Base-by-base conservation (phyloP, 2,329 filamentous ascomycete species). In the Phaeosphaeria sp. region DNA sequence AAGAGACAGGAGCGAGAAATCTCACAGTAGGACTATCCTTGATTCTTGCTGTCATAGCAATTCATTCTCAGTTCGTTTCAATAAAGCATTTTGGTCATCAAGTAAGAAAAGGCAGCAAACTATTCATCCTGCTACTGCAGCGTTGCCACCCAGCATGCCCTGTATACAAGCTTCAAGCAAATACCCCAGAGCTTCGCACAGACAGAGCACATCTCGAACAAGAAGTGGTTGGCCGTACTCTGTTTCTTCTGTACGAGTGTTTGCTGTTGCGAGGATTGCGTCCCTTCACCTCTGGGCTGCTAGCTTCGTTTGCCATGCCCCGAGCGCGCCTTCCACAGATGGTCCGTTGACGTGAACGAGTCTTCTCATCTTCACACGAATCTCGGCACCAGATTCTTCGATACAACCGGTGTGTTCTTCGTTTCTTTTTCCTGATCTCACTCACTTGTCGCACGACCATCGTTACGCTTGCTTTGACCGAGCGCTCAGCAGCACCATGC, bases 401-500 rank as follows among this genome's bases (percentile, higher is more conserved):
- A n/a, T n/a, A n/a, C n/a, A n/a, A n/a, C n/a, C n/a, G n/a, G n/a
- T n/a, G n/a, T n/a, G n/a, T n/a, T n/a, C n/a, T n/a, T n/a, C n/a
- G n/a, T n/a, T n/a, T n/a, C n/a, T n/a, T n/a, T n/a, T n/a, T n/a
- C n/a, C n/a, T n/a, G n/a, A 5, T 21, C 42, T 20, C 18, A 1
- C 25, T 27, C 25, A 9, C 25, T 27, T 27, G 25, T 5, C 9
- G 9, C 25, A 27, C 25, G 9, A 27, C 25, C 25, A 27, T 27
- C 25, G 25, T 27, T 27, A 9, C 25, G 25, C 23, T 17, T 2
- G n/a, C 39, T 17, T 15, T 36, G 20, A 23, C 15, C 30, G 15
- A 10, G 9, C 21, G 17, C 18, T 7, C 6, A n/a, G 15, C 22
- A 30, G 21, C 56, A 66, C 20, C 43, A 67, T 69, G 66, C 53